Conservation (phyloP, 78 protist species). For the Chrysochromulina tobinii region DNA sequence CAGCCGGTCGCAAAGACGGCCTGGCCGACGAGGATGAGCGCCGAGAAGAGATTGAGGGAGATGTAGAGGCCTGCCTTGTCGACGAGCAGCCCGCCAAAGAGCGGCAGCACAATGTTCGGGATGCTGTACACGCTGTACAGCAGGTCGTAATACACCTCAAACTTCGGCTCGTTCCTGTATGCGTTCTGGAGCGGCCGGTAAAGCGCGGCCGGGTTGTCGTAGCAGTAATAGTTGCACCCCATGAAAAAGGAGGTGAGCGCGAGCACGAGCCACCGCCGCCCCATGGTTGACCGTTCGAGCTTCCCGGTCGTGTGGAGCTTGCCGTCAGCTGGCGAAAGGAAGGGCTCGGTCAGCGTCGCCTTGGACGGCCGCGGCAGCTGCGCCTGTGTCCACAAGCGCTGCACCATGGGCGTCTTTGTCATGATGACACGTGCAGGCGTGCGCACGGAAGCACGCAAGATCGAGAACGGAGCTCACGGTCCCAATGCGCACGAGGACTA, state of each 20-base stretch:
- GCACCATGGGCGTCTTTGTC: too few species aligned
- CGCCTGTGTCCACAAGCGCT: too few species aligned
- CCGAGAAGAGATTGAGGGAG: background rate
- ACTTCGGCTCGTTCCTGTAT: background rate
- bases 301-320: too few species aligned
- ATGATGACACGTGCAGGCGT: too few species aligned
- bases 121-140: background rate
- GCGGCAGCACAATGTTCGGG: background rate
- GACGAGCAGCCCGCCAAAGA: background rate
- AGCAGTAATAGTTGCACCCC: background rate
- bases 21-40: too few species aligned
- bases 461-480: too few species aligned
- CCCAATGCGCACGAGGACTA: too few species aligned
- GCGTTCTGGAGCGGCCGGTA: background rate
- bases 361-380: too few species aligned
- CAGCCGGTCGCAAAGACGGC: background rate
- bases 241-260: background rate
- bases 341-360: too few species aligned
- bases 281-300: too few species aligned
- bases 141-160: background rate
- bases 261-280: background rate
- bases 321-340: too few species aligned
- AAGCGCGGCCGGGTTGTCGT: constrained; percentile 6
- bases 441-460: too few species aligned
- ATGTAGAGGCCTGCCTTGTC: background rate